Evolutionary conservation across 2,329 filamentous ascomycete species (phyloP).

Genomic region (Rutstroemia sp.): DNA sequence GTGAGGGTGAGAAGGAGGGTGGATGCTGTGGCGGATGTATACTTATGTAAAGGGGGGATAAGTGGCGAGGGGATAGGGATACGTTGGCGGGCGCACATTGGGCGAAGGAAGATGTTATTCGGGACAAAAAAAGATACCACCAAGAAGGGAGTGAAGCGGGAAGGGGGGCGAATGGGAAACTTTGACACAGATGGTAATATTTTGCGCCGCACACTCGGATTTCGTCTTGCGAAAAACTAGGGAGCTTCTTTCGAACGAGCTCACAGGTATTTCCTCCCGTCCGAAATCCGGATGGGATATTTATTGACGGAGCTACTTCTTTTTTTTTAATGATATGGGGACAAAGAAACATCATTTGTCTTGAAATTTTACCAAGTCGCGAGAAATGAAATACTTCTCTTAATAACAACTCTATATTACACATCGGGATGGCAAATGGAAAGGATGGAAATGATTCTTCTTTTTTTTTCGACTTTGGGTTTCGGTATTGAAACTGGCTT

Average conservation of each 20-base stretch:
- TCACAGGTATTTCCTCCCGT: not conserved
- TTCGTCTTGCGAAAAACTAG: too few species aligned
- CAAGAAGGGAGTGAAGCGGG: not conserved
- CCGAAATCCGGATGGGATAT: not conserved
- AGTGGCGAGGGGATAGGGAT: not conserved
- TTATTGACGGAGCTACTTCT: not conserved
- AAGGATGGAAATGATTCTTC: not conserved
- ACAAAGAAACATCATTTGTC: not conserved
- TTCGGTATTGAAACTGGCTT: too few species aligned
- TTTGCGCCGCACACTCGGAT: not conserved
- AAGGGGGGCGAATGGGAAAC: not conserved
- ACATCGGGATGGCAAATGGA: too few species aligned
- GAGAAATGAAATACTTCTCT: not conserved
- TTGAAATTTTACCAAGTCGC: not conserved
- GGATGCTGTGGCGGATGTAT: constrained; percentile 84
- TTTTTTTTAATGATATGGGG: not conserved
- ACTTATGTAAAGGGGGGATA: constrained; percentile 62
- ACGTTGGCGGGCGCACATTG: not conserved
- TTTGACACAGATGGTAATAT: not conserved
- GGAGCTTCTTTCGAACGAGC: too few species aligned
- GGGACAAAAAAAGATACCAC: constrained; percentile 6
- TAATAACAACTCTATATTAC: not conserved
- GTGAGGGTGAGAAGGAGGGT: constrained; percentile 52
- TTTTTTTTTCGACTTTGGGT: too few species aligned
- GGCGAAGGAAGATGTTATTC: constrained; percentile 3